A percentile compares a stretch with the other conserved stretches of the same genome.
Conservation (phyloP, 169 alveolate species). For the Toxoplasma gondii region DNA sequence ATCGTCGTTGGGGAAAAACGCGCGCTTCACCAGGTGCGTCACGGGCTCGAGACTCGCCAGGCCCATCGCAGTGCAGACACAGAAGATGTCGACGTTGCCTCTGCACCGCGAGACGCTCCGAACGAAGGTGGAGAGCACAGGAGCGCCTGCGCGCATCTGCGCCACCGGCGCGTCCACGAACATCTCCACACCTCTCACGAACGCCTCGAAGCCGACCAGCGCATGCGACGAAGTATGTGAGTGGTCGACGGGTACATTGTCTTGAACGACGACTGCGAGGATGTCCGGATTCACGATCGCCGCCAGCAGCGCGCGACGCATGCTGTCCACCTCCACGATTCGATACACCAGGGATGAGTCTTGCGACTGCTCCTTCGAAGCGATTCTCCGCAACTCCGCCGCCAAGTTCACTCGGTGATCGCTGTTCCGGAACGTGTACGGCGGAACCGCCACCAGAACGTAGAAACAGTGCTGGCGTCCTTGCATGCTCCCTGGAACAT, state of each 20-base stretch:
- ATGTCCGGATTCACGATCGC: constrained; percentile 74
- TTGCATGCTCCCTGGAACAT: constrained; percentile 44
- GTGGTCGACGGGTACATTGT: constrained; percentile 72
- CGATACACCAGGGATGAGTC: constrained; percentile 57
- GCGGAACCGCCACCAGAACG: constrained; percentile 59
- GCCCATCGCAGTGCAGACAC: constrained; percentile 75
- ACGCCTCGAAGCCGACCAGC: constrained; percentile 57
- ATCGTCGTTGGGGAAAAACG: constrained; percentile 74
- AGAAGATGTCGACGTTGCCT: constrained; percentile 75
- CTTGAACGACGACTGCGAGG: constrained; percentile 74
- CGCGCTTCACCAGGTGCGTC: constrained; percentile 69
- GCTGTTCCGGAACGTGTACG: constrained; percentile 18
- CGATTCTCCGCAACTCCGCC: constrained; percentile 44
- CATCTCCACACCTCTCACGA: constrained; percentile 74
- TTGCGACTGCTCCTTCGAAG: constrained; percentile 8
- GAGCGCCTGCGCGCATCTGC: constrained; percentile 71
- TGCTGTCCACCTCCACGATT: constrained; percentile 75
- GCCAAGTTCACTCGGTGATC: constrained; percentile 49
- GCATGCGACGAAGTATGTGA: constrained; percentile 10
- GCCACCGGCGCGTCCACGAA: constrained; percentile 72
- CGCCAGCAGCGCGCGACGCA: constrained; percentile 74
- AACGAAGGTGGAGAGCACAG: constrained; percentile 59
- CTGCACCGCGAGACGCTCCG: constrained; percentile 70
- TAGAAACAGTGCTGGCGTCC: constrained; percentile 57
- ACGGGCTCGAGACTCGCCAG: constrained; percentile 70